Conservation (phyloP, 73 alveolate genomes). For the Uronychia setigera region DNA sequence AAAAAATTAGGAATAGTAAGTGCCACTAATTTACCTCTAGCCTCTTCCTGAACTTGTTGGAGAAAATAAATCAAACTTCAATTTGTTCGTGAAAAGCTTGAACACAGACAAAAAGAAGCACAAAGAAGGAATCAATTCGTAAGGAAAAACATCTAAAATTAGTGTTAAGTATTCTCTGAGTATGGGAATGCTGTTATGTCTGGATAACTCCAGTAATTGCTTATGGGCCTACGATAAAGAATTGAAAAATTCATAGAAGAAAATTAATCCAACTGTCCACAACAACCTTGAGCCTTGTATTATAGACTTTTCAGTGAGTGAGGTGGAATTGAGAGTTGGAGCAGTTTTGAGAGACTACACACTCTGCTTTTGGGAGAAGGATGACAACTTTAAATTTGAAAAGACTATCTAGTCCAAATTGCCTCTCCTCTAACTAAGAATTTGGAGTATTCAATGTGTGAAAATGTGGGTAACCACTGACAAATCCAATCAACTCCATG, state of each 20-base stretch:
- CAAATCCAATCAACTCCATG: constrained; percentile 24
- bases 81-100: constrained; percentile 32
- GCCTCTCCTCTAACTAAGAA: constrained; percentile 13
- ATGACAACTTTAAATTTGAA: constrained; percentile 43
- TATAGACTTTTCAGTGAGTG: constrained; percentile 38
- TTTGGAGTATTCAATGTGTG: constrained; percentile 29
- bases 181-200: constrained; percentile 17
- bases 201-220: constrained; percentile 17
- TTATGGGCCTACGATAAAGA: constrained; percentile 29
- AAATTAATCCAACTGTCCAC: constrained; percentile 23
- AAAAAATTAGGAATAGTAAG: not conserved
- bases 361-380: constrained; percentile 55
- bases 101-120: constrained; percentile 49
- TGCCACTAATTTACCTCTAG: not conserved
- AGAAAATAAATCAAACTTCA: constrained; percentile 31
- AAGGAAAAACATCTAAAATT: not conserved
- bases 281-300: constrained; percentile 33
- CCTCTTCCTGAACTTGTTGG: constrained; percentile 47
- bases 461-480: constrained; percentile 51
- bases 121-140: constrained; percentile 24
- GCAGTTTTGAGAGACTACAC: constrained; percentile 52
- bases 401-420: constrained; percentile 19
- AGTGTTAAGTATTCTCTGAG: constrained; percentile 21
- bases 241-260: constrained; percentile 3
- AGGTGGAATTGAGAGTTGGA: constrained; percentile 38